Evolutionary conservation across 768 basidiomycete genomes (phyloP).

Genomic region (Podaxis carcinomalis): DNA sequence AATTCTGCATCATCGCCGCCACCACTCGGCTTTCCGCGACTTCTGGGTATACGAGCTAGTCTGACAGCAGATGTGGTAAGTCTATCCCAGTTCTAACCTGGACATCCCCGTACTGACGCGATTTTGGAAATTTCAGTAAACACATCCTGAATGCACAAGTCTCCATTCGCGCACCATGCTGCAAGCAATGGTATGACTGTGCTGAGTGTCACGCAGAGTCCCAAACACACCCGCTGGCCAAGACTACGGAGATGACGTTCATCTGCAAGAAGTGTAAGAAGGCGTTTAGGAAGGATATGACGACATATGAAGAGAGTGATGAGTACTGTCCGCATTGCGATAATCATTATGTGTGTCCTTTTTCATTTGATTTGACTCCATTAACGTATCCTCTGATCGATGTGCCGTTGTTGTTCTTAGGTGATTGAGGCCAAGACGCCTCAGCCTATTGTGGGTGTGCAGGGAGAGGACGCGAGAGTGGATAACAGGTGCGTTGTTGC

Average conservation of each 20-base stretch:
- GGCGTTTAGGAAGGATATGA: slow-evolving; percentile 96
- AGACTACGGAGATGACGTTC: slow-evolving; percentile 65
- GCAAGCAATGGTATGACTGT: slow-evolving; percentile 98
- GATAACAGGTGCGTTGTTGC: slow-evolving; percentile 67
- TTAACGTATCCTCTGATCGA: background rate
- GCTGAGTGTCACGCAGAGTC: slow-evolving; percentile 90
- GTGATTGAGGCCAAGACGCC: slow-evolving; percentile 92
- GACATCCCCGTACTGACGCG: background rate
- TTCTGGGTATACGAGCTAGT: background rate
- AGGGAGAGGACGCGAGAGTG: slow-evolving; percentile 87
- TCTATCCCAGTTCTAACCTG: background rate
- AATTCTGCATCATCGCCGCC: background rate
- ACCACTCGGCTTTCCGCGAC: background rate
- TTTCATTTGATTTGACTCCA: background rate
- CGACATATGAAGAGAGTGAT: slow-evolving; percentile 89
- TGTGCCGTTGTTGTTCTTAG: slow-evolving; percentile 32
- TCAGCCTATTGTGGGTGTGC: slow-evolving; percentile 77
- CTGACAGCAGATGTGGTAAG: slow-evolving; percentile 14
- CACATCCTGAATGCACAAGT: slow-evolving; percentile 97
- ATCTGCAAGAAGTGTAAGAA: slow-evolving; percentile 65
- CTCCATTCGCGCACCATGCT: slow-evolving; percentile 93
- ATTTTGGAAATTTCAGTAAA: slow-evolving; percentile 52
- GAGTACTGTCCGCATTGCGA: slow-evolving; percentile 99
- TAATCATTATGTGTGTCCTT: slow-evolving; percentile 89
- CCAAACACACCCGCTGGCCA: slow-evolving; percentile 66